Evolutionary conservation across 2,329 filamentous ascomycete species (phyloP), one percentile per base, ranked within the genome.

Genomic region (Botryotinia narcissicola): DNA sequence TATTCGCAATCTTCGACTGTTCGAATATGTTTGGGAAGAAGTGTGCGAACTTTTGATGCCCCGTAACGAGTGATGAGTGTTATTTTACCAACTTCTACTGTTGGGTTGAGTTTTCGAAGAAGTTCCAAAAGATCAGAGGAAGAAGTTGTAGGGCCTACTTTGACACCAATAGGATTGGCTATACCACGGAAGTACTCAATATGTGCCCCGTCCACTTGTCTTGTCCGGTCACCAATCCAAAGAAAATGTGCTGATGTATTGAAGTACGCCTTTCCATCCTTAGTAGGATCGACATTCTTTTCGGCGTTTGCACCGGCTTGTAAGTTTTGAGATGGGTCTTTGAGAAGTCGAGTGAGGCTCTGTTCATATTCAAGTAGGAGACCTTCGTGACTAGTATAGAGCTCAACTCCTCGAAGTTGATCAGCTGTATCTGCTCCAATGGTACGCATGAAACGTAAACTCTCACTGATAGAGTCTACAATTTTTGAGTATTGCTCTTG

Each of bases 111-210:
- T 16, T 92, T 91, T 78, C 97, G 90, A 40, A 99, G 89, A 2
- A 99, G 87, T 40, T 86, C 84, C 22, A 95, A 87, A 22, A 99
- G 88, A 80, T 98, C 96, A 0, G 88, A 84, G 0, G 88, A 85
- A 3, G 91, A 88, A 80, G 97, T 98, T 8, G 90, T 92, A 14
- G 96, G 96, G 0, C 96, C 96, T 73, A 99, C 93, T 83, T 99
- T 99, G 83, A 99, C 91, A 75, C 96, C 96, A 78, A 99, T 93
- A 0, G 96, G 96, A 84, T 99, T 99, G 79, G 93, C 92, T 77
- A 99, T 92, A 74, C 96, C 96, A 63, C 96, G 92, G 88, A 98
- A 97, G 86, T 97, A 99, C 84, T 99, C 96, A 75, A 99, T 92
- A 83, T 99, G 96, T 0, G 92, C 95, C 78, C 95, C 93, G 81